Base-by-base conservation (phyloP, 148 eudicot genomes). In the Dianthus caryophyllus region DNA sequence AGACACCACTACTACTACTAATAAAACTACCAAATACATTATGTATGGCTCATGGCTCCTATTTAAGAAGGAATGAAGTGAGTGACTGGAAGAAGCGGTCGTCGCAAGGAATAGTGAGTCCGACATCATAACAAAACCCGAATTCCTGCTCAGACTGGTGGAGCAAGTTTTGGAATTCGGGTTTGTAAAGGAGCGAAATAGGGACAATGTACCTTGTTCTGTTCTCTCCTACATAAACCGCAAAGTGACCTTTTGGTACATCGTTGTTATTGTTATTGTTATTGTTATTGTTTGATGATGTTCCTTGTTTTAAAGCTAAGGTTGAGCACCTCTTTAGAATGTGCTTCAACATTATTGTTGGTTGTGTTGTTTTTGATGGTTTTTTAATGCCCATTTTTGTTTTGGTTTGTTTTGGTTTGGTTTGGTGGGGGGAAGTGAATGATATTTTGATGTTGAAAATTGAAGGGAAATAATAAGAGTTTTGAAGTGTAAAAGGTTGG, bases 181-280 rank as follows among this genome's bases (percentile, higher is more conserved):
- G 84, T 30, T 79, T 78, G n/a, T 29, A 72, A 48, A 90, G 26
- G 61, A 80, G 73, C 0, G 88, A 78, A 39, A 90, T 78, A 0
- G 97, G 91, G 18, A 90, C 77, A 17, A 90, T 77, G 65, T 84
- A 86, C 39, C 97, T 78, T 21, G 80, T 90, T 65, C 91, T 75
- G 22, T 82, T 88, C 43, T 77, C 80, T 11, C 97, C 97, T 0
- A 90, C 88, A 14, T 90, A 90, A 0, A 90, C 95, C 2, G 79
- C 89, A 30, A 90, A 90, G 68, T 90, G 97, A 2, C 97, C 97
- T 65, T 81, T 86, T 0, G 95, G 95, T 6, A 90, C 91, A 47
- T 85, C 91, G 18, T 72, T 69, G 0, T 82, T 85, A 15, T 56
- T 61, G 13, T 66, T 17, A 13, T 58, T 50, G 71, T 73, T 75